Conservation (phyloP, 139 green algal genomes). For the Chlamydomonas incerta region DNA sequence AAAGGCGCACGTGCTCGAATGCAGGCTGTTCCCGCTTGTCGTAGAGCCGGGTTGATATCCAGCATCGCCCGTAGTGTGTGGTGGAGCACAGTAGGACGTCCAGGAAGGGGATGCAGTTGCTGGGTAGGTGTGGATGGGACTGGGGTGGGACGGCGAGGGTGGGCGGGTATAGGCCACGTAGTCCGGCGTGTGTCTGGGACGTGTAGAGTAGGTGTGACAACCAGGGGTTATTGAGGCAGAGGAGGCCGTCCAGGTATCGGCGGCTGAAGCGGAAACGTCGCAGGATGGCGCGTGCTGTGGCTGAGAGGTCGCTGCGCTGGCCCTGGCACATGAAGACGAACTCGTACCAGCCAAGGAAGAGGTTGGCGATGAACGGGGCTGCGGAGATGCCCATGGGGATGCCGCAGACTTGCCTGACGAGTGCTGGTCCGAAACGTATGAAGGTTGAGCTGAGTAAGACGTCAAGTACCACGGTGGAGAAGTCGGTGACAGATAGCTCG, state of each 20-base stretch:
- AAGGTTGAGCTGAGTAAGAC: background rate
- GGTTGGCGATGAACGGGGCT: background rate
- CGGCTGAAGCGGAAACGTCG: background rate
- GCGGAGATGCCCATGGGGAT: conserved; percentile 14
- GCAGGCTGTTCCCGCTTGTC: background rate
- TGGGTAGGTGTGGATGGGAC: background rate
- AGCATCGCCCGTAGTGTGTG: background rate
- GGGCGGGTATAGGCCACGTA: background rate
- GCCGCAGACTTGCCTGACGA: background rate
- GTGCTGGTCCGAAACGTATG: background rate
- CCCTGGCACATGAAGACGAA: background rate
- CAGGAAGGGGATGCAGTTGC: background rate
- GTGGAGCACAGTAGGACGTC: background rate
- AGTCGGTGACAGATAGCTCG: background rate
- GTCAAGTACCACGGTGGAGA: background rate
- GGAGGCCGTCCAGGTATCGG: background rate
- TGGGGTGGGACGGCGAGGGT: background rate
- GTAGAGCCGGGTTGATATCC: background rate
- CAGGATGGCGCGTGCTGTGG: background rate
- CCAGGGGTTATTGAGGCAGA: background rate
- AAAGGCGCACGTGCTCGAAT: background rate
- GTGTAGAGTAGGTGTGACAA: background rate
- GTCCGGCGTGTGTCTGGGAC: background rate
- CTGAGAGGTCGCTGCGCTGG: no score
- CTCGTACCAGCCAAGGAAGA: conserved; percentile 15